phyloP scores from a whole-genome alignment of 192 early-diverging fungal genomes.

The Bifiguratus adelaidae region DNA sequence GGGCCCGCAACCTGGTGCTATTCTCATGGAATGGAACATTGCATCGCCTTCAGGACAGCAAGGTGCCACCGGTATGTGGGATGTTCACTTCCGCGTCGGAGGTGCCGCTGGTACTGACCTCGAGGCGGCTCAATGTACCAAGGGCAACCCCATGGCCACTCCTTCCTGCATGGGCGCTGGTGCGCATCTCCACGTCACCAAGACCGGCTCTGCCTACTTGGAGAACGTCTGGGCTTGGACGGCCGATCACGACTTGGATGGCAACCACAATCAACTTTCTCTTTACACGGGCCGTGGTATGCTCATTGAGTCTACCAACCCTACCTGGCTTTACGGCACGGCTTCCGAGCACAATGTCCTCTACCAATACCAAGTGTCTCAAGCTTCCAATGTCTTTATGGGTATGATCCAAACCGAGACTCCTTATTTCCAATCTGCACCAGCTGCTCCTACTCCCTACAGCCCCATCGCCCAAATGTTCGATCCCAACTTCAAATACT shows the following conservation, averaged over 20 bases:
- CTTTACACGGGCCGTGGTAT: constrained; percentile 28
- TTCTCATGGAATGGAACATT: constrained; percentile 30
- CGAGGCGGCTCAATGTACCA: constrained; percentile 6
- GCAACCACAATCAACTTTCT: constrained; percentile 9
- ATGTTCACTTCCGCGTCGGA: constrained; percentile 27
- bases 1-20: constrained; percentile 20
- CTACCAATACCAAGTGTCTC: constrained; percentile 25
- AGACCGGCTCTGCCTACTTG: constrained; percentile 18
- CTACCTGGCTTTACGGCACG: constrained; percentile 26
- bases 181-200: constrained; percentile 18
- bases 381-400: constrained; percentile 21
- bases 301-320: constrained; percentile 16
- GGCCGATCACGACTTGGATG: constrained; percentile 32
- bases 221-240: constrained; percentile 31
- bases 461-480: constrained; percentile 3
- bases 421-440: constrained; percentile 25
- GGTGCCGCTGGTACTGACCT: constrained; percentile 18
- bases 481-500: constrained; percentile 22
- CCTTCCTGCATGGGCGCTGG: constrained; percentile 11
- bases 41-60: neutral
- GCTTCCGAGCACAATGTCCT: constrained; percentile 24
- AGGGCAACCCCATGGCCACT: neutral
- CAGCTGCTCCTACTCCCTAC: constrained; percentile 13
- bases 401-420: constrained; percentile 28
- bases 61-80: constrained; percentile 28